These are phyloP conservation scores for Pilaira anomala DNA, from an alignment of 192 early-diverging fungal genomes.

Conservation along the genomic window DNA sequence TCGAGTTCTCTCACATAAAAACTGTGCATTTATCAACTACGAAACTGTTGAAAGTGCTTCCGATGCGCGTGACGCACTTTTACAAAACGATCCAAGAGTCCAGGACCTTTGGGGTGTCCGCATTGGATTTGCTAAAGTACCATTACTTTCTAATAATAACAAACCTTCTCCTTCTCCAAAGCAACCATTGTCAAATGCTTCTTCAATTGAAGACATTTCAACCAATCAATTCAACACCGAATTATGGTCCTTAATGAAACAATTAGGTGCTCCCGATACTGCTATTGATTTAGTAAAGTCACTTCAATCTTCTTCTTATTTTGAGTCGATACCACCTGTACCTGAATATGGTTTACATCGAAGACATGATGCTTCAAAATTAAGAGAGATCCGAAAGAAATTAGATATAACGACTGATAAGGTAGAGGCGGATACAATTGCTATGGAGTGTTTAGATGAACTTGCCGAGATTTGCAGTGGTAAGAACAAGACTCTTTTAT, in stretches of 20 bases:
- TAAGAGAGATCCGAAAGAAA: constrained; percentile 82
- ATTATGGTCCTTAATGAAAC: not conserved
- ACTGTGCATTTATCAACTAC: constrained; percentile 96
- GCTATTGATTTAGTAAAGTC: not conserved
- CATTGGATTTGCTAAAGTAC: constrained; percentile 92
- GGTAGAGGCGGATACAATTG: constrained; percentile 73
- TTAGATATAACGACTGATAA: constrained; percentile 60
- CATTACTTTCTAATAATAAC: constrained; percentile 32
- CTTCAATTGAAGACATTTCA: constrained; percentile 10
- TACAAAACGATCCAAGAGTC: constrained; percentile 80
- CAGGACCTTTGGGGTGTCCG: constrained; percentile 60
- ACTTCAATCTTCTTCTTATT: not conserved
- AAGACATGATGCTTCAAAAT: constrained; percentile 67
- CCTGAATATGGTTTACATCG: constrained; percentile 25
- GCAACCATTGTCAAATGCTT: not conserved
- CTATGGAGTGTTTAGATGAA: constrained; percentile 76
- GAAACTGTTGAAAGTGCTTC: constrained; percentile 84
- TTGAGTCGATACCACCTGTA: constrained; percentile 36
- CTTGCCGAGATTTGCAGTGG: constrained; percentile 86
- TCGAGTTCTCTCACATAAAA: constrained; percentile 91
- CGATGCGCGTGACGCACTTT: constrained; percentile 76
- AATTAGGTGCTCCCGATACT: not conserved
- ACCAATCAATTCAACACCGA: not conserved
- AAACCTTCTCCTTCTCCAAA: constrained; percentile 29
- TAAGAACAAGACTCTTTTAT: constrained; percentile 32